Evolutionary conservation across 2,329 filamentous ascomycete species (phyloP), one percentile per base, ranked within the genome.

Genomic region (Xylaria hypoxylon): DNA sequence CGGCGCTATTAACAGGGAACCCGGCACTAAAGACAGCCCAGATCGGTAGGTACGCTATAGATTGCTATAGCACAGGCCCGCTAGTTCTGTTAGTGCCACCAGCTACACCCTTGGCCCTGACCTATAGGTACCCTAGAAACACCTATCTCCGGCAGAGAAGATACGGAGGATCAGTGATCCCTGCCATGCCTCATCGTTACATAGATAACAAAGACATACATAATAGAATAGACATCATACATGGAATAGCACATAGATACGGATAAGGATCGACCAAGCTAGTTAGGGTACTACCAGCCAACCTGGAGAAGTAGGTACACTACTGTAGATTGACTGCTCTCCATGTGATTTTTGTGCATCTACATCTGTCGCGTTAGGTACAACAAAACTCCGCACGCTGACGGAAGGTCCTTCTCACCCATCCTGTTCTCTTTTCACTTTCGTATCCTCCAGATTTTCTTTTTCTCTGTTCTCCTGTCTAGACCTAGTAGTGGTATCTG

Each of bases 1-100:
- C 7, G 50, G 50, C 50, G 17, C n/a, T 35, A 28, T 50, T 7
- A 3, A n/a, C 28, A 52, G 48, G 28, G 28, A n/a, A 10, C 35
- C 48, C 35, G 47, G 58, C 26, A 60, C 38, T 60, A 35, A 53
- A 52, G 19, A 59, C 24, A 22, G 31, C 31, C 45, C 22, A 24
- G 44, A n/a, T n/a, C n/a, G n/a, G n/a, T n/a, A n/a, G n/a, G 8
- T n/a, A n/a, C 15, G 47, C 24, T 50, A 50, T 15, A 53, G 7
- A 33, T 33, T 6, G 31, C 31, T 33, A 33, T 6, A 8, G 31
- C 2, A 33, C 10, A 7, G 31, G 31, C n/a, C 26, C 5, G 11
- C 33, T 42, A 57, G 26, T 38, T 17, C 53, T 19, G 40, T 57
- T 57, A 26, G 26, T 26, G 47, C 24, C 15, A 7, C 15, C 10